Conservation (phyloP, 2,329 filamentous ascomycete genomes). For the Colletotrichum sublineola region DNA sequence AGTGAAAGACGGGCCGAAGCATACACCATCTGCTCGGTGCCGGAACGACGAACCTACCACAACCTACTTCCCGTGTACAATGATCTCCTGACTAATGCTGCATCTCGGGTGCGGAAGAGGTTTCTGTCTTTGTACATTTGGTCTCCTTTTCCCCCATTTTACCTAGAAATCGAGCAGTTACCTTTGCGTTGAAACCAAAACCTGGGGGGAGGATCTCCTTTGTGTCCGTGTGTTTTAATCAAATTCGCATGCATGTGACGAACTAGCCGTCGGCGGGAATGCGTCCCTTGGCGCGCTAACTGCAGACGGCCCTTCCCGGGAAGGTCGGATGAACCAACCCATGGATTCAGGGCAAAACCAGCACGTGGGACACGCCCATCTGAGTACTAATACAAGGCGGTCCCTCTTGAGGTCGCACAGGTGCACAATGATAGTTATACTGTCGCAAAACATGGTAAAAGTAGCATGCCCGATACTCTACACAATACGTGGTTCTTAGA, state of each 20-base stretch:
- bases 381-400: no score
- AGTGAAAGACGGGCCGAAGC: constrained; percentile 32
- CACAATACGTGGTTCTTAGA: no score
- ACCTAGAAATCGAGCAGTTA: constrained; percentile 45
- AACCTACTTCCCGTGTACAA: constrained; percentile 56
- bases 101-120: constrained; percentile 49
- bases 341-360: no score
- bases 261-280: constrained; percentile 14
- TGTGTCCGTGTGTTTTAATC: neutral
- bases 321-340: constrained; percentile 9
- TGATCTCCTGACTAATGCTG: constrained; percentile 58
- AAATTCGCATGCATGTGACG: constrained; percentile 2
- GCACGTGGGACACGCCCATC: neutral
- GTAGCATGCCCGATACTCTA: no score
- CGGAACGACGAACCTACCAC: constrained; percentile 46
- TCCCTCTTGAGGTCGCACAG: no score
- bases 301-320: neutral
- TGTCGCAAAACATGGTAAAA: no score
- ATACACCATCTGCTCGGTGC: constrained; percentile 35
- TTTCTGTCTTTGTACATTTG: constrained; percentile 50
- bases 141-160: constrained; percentile 45
- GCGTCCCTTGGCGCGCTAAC: constrained; percentile 16
- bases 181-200: constrained; percentile 31
- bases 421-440: no score
- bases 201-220: no score